phyloP scores from a whole-genome alignment of 768 basidiomycete species.

The Tubosaeta sp. region DNA sequence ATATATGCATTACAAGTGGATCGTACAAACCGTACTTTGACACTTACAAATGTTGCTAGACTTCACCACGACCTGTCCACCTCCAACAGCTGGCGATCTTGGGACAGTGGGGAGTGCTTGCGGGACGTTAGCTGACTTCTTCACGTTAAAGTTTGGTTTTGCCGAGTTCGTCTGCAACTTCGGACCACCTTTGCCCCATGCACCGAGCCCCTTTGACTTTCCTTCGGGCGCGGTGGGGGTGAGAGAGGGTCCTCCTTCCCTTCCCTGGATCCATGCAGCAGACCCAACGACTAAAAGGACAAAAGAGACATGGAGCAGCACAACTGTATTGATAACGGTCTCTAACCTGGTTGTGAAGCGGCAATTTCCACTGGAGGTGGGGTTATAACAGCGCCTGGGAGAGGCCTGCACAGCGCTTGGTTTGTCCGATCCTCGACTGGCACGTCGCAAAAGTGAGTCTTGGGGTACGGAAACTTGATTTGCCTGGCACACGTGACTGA shows the following conservation, averaged over 20 bases:
- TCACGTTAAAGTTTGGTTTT: conserved; percentile 13
- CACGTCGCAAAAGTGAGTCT: conserved; percentile 34
- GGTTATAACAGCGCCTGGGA: conserved; percentile 33
- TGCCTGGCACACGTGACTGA: conserved; percentile 16
- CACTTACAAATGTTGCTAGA: conserved; percentile 26
- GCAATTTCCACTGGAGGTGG: conserved; percentile 18
- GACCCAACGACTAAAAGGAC: conserved; percentile 27
- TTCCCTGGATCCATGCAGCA: conserved; percentile 20
- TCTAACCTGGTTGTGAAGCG: conserved; percentile 31
- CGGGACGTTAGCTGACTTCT: conserved; percentile 7
- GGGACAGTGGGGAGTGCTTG: conserved; percentile 1
- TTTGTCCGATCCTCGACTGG: conserved; percentile 39
- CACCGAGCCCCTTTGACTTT: conserved; percentile 4
- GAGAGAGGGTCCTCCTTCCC: conserved; percentile 4
- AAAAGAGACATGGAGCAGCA: conserved; percentile 5
- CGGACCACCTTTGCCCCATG: conserved; percentile 18
- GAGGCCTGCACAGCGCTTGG: conserved; percentile 38
- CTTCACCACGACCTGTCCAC: conserved; percentile 25
- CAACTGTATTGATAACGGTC: neutral
- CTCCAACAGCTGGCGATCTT: conserved; percentile 25
- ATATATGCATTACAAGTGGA: neutral
- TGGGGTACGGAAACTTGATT: conserved; percentile 39
- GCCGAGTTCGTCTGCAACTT: conserved; percentile 5
- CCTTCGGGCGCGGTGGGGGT: neutral
- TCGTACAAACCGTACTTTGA: neutral